Conservation (phyloP, 768 basidiomycete genomes). For the Dioszegia hungarica region DNA sequence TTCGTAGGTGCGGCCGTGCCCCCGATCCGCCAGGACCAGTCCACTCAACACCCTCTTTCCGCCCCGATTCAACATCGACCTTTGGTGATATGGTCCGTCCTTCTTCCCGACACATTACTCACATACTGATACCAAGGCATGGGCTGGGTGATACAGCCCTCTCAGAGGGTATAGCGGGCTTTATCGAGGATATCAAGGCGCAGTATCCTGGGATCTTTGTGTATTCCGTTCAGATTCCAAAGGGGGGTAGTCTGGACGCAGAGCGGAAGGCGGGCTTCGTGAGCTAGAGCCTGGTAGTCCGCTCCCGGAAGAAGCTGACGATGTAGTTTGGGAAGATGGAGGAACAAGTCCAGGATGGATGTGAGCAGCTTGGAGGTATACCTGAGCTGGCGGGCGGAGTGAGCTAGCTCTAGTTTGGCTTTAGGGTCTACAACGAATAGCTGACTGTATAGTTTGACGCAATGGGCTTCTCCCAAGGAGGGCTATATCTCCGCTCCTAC, state of each 20-base stretch:
- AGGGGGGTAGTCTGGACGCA: slow-evolving; percentile 34
- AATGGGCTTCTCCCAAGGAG: slow-evolving; percentile 53
- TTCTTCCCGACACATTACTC: neutral
- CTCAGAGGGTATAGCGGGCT: slow-evolving; percentile 42
- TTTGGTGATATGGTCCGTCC: slow-evolving; percentile 37
- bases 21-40: neutral
- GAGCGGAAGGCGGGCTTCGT: slow-evolving; percentile 49
- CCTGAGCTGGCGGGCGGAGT: slow-evolving; percentile 39
- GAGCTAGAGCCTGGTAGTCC: too few species aligned
- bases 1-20: neutral
- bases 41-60: neutral
- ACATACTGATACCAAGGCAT: slow-evolving; percentile 41
- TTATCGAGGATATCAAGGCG: slow-evolving; percentile 45
- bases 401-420: slow-evolving; percentile 1
- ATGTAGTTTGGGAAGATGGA: slow-evolving; percentile 50
- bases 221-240: slow-evolving; percentile 44
- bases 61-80: slow-evolving; percentile 14
- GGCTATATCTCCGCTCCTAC: slow-evolving; percentile 49
- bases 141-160: slow-evolving; percentile 51
- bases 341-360: slow-evolving; percentile 38
- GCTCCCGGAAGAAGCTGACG: neutral
- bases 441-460: slow-evolving; percentile 46
- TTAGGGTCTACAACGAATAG: neutral
- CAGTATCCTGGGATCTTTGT: slow-evolving; percentile 47
- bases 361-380: slow-evolving; percentile 40